Evolutionary conservation across 2,329 filamentous ascomycete genomes (phyloP).

Genomic region (Colletotrichum liaoningense): DNA sequence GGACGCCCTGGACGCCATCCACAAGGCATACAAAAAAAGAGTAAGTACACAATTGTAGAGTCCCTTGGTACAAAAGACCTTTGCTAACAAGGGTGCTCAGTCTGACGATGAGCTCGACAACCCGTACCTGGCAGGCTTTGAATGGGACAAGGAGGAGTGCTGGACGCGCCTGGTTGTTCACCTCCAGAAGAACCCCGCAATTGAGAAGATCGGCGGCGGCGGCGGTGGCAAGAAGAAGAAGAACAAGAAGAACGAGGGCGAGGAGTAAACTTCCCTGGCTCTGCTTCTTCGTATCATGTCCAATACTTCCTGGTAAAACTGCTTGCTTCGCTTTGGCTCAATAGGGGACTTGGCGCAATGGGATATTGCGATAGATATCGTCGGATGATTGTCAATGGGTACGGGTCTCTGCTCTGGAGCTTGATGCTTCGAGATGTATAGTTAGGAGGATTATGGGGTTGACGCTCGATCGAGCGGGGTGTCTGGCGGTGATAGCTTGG

Average conservation of each 20-base stretch:
- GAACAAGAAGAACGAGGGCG: conserved; percentile 67
- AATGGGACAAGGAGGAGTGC: conserved; percentile 94
- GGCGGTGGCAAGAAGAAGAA: conserved; percentile 69
- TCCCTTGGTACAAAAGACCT: no score
- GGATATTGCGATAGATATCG: conserved; percentile 58
- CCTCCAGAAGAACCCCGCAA: conserved; percentile 76
- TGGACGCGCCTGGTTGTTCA: conserved; percentile 91
- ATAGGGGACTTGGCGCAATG: conserved; percentile 52
- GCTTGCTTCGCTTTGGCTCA: conserved; percentile 51
- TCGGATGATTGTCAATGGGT: conserved; percentile 42
- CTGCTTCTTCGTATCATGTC: conserved; percentile 49
- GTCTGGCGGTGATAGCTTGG: conserved; percentile 18
- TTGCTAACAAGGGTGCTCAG: conserved; percentile 55
- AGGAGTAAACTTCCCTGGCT: conserved; percentile 45
- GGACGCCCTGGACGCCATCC: conserved; percentile 93
- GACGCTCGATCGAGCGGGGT: not conserved
- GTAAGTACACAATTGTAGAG: conserved; percentile 60
- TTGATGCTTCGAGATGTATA: conserved; percentile 19
- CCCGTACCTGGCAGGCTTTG: conserved; percentile 92
- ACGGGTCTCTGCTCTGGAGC: conserved; percentile 36
- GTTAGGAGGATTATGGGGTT: conserved; percentile 1
- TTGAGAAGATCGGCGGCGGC: conserved; percentile 51
- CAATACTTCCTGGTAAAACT: conserved; percentile 50
- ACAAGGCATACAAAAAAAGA: conserved; percentile 98
- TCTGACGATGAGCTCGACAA: conserved; percentile 90